Evolutionary conservation across 768 basidiomycete genomes (phyloP), one percentile per base, ranked within the genome.

Genomic region (Ramaria sp.): DNA sequence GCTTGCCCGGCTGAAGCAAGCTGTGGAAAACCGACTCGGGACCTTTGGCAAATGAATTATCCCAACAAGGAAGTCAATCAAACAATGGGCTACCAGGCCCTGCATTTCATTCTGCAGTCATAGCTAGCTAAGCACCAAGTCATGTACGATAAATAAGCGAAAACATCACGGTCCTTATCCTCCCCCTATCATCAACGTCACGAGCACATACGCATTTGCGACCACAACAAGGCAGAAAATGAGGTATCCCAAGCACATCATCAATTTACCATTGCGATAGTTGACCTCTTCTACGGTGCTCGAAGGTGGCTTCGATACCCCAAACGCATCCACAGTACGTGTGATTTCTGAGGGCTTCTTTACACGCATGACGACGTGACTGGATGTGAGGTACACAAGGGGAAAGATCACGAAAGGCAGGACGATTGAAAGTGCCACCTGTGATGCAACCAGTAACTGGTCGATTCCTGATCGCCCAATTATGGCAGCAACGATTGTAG

Each of bases 201-300:
- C 75, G 43, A 81, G 74, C 22, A 78, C 80, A 63, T 81, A 81
- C 19, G 61, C 66, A 59, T 82, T 81, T 15, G 80, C 79, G 30
- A 75, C 57, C n/a, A 76, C 52, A 2, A 81, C 71, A 34, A 80
- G 67, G 3, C 65, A 63, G 70, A 76, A 80, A 24, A 81, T 69
- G 5, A 65, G 57, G 57, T 78, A 80, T n/a, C 78, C 72, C 19
- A 78, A 39, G 5, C 59, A 53, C 17, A 72, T 73, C n/a, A 77
- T 56, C 6, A 70, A 17, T 41, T 67, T 67, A 4, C 71, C 66
- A 57, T 72, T 77, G 63, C 72, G 75, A 61, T 65, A 76, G 60
- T 77, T 70, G n/a, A 75, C 59, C 59, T 48, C 52, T 45, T 38
- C 54, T 27, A 7, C 51, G 0, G 51, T 39, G 1, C 19, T 30